Percentiles rank a stretch among this genome's conserved stretches.
Conservation (phyloP, 768 basidiomycete genomes). For the Erythrobasidium yunnanense region DNA sequence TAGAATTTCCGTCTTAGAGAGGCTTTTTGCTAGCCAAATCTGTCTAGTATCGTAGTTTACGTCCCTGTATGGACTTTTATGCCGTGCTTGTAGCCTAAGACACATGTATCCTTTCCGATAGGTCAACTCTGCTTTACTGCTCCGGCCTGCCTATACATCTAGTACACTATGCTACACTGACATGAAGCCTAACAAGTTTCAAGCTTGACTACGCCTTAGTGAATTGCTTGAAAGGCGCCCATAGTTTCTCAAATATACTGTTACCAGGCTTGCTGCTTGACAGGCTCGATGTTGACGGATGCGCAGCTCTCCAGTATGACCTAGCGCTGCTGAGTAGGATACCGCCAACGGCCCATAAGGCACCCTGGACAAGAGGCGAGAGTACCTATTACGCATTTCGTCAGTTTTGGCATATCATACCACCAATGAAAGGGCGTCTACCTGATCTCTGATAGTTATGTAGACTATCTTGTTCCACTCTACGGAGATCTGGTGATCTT, state of each 20-base stretch:
- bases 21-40: not conserved
- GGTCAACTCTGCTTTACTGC: no score
- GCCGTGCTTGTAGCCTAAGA: no score
- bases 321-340: slow-evolving; percentile 1
- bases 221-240: no score
- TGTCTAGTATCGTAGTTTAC: not conserved
- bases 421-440: not conserved
- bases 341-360: slow-evolving; percentile 19
- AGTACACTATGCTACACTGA: no score
- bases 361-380: slow-evolving; percentile 22
- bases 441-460: slow-evolving; percentile 19
- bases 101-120: no score
- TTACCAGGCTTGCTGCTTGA: no score
- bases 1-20: not conserved
- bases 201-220: no score
- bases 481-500: not conserved
- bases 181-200: no score
- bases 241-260: no score
- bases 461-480: slow-evolving; percentile 18
- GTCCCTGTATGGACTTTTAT: not conserved
- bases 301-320: not conserved
- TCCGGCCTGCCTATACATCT: no score
- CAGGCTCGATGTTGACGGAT: no score
- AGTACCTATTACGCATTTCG: slow-evolving; percentile 1
- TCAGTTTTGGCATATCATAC: not conserved